Evolutionary conservation across 768 basidiomycete species (phyloP).

Genomic region (Trametopsis cervina): DNA sequence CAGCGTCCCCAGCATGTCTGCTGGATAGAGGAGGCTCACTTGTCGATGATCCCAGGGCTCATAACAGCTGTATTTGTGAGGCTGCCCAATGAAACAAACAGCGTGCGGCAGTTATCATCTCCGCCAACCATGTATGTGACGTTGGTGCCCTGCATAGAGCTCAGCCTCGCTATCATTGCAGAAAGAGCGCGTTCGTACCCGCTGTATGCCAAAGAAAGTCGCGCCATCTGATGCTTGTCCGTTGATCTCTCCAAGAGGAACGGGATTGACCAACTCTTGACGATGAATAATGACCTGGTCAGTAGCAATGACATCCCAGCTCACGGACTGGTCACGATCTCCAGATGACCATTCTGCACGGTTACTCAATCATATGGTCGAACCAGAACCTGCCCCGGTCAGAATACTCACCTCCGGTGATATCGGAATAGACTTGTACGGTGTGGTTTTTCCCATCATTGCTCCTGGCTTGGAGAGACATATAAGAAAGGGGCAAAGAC

Average conservation of each 20-base stretch:
- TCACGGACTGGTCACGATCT: conserved; percentile 2
- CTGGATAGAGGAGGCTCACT: conserved; percentile 7
- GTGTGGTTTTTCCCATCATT: conserved; percentile 26
- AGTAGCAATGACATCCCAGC: conserved; percentile 3
- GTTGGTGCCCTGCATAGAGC: conserved; percentile 1
- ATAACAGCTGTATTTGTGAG: conserved; percentile 10
- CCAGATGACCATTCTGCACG: conserved; percentile 18
- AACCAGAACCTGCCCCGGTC: no score
- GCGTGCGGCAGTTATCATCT: conserved; percentile 9
- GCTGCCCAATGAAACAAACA: conserved; percentile 14
- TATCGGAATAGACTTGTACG: conserved; percentile 33
- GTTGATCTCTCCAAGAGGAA: conserved; percentile 6
- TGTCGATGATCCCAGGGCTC: conserved; percentile 10
- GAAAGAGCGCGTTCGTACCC: conserved; percentile 1
- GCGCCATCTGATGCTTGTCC: conserved; percentile 15
- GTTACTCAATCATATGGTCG: neutral
- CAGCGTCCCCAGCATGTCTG: conserved; percentile 4
- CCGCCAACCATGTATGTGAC: conserved; percentile 13
- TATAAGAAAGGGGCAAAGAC: conserved; percentile 34
- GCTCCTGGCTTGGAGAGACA: conserved; percentile 24
- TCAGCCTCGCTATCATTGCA: neutral
- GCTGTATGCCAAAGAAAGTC: conserved; percentile 12
- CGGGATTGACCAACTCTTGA: conserved; percentile 1
- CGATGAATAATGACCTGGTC: conserved; percentile 9
- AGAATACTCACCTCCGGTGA: conserved; percentile 32